Evolutionary conservation across 2,329 filamentous ascomycete species (phyloP), one percentile per base, ranked within the genome.

Genomic region (Moelleriella libera): DNA sequence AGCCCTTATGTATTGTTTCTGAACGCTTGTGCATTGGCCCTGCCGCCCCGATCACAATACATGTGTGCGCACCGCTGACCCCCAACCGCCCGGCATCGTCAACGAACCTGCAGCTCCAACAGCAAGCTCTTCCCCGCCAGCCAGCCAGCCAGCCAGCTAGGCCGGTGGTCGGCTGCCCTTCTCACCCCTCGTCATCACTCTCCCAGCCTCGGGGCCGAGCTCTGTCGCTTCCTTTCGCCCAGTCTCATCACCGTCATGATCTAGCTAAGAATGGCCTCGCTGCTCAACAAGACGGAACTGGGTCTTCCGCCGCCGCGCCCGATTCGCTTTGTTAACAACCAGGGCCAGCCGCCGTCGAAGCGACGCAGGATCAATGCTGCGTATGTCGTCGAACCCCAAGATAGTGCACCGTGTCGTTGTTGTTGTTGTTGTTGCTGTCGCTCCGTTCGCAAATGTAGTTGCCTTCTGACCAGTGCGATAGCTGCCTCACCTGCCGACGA

Each of bases 251-350:
- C 7, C 60, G 64, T 55, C 60, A 66, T 69, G 63, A 57, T 60
- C 53, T 55, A 45, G 47, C 46, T 21, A 58, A 65, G 58, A 52
- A 75, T 75, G 72, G 65, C 69, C 53, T 67, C 68, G 49, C 60
- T 68, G 56, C 62, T 67, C 55, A 70, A 69, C 52, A 58, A 59
- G 56, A 57, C 59, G 56, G 62, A 64, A 49, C 55, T 58, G 66
- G 57, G 53, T 53, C 59, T 54, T 51, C 66, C 70, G 43, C 72
- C 68, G 48, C 79, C 47, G 39, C 50, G 76, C 62, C 74, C 76
- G 61, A 85, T 87, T 55, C 82, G 85, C 56, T 90, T 89, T 62
- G 85, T 90, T 56, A 85, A 87, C 53, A 88, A 82, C 58, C 83
- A 88, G 65, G 85, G 85, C 52, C 83, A 86, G 54, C 85, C 85